phyloP scores from a whole-genome alignment of 2,329 filamentous ascomycete species.

The Calonectria fujianensis region DNA sequence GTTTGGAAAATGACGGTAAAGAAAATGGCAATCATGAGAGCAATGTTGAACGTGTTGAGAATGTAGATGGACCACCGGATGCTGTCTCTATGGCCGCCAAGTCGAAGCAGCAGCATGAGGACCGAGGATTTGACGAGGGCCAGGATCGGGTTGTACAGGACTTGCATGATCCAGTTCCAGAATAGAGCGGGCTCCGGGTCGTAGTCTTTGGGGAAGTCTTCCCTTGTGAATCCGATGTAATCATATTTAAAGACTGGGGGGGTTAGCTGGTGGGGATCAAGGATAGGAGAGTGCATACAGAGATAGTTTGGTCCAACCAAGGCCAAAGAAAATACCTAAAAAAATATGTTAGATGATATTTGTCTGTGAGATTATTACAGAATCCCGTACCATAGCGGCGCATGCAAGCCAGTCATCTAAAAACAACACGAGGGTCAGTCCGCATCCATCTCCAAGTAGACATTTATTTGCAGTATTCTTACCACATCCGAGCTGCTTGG shows the following conservation, averaged over 20 bases:
- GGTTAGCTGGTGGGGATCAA: not conserved
- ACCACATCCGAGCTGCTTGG: constrained; percentile 49
- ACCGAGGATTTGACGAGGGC: constrained; percentile 67
- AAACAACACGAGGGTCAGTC: constrained; percentile 15
- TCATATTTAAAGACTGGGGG: constrained; percentile 44
- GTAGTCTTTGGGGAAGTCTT: constrained; percentile 39
- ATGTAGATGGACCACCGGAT: constrained; percentile 54
- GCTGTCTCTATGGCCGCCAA: constrained; percentile 55
- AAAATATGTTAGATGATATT: not conserved
- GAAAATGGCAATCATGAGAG: constrained; percentile 59
- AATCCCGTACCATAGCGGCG: constrained; percentile 42
- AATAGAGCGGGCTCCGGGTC: constrained; percentile 45
- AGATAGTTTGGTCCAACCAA: constrained; percentile 46
- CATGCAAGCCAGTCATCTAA: constrained; percentile 48
- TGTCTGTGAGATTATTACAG: not conserved
- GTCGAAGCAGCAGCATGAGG: constrained; percentile 66
- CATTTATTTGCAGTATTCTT: constrained; percentile 1
- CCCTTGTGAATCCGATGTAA: constrained; percentile 44
- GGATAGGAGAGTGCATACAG: constrained; percentile 26
- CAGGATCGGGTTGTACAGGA: constrained; percentile 67
- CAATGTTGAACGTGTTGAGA: constrained; percentile 59
- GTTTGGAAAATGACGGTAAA: constrained; percentile 64
- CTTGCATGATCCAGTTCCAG: constrained; percentile 52
- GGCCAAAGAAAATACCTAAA: constrained; percentile 44
- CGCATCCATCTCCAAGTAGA: not conserved